Conservation (phyloP, 1,139 yeast genomes). For the Lodderomyces margitis region DNA sequence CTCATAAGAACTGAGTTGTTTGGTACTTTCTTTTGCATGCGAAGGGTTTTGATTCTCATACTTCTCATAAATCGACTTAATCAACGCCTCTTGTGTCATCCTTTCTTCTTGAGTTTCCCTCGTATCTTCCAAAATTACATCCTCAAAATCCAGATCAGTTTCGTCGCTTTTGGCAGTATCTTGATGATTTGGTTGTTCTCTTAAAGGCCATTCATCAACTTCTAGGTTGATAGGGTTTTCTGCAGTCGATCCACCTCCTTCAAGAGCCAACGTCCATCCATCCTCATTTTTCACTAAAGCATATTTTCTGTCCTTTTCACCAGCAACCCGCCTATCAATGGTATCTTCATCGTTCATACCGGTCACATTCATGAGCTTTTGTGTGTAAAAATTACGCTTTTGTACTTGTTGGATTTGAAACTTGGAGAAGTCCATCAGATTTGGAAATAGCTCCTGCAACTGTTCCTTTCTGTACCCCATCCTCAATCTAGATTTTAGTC, state of each 20-base stretch:
- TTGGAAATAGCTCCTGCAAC: conserved; percentile 73
- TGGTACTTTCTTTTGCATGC: not conserved
- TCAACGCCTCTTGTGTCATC: conserved; percentile 31
- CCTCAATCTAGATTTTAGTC: conserved; percentile 83
- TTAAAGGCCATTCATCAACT: conserved; percentile 22
- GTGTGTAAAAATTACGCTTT: conserved; percentile 87
- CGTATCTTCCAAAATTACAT: conserved; percentile 40
- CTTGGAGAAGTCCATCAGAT: conserved; percentile 84
- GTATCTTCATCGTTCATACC: conserved; percentile 72
- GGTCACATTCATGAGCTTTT: conserved; percentile 75
- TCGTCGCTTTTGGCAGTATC: conserved; percentile 11
- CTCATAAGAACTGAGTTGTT: conserved; percentile 16
- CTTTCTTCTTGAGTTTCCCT: conserved; percentile 30
- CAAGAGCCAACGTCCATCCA: conserved; percentile 83
- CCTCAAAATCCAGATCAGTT: conserved; percentile 62
- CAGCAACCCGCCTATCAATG: conserved; percentile 66
- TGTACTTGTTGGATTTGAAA: conserved; percentile 94
- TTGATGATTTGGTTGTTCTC: not conserved
- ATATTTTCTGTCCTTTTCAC: conserved; percentile 78
- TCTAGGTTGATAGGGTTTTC: conserved; percentile 47
- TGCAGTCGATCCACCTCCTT: conserved; percentile 33
- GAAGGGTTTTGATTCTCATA: conserved; percentile 12
- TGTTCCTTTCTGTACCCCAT: conserved; percentile 94
- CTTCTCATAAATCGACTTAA: conserved; percentile 38
- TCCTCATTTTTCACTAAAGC: conserved; percentile 71